phyloP scores from a whole-genome alignment of 2,329 filamentous ascomycete genomes.

The Pezicula neosporulosa region DNA sequence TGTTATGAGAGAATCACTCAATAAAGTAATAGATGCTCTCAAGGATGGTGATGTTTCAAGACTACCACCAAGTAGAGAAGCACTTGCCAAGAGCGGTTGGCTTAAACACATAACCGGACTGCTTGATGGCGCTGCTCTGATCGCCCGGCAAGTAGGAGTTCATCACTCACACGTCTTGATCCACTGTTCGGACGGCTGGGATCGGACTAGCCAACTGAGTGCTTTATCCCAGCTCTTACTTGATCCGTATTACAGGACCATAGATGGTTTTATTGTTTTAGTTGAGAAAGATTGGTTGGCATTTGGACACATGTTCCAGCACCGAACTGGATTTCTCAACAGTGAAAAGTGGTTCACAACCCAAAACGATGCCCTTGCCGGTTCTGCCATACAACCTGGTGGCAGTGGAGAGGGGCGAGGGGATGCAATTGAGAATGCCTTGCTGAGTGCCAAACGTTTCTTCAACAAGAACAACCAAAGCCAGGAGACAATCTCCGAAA shows the following conservation, averaged over 20 bases:
- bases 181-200: constrained; percentile 98
- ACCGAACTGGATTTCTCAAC: constrained; percentile 82
- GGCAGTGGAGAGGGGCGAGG: constrained; percentile 44
- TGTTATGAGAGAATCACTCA: constrained; percentile 90
- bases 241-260: constrained; percentile 90
- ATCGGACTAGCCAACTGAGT: constrained; percentile 91
- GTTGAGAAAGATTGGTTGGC: constrained; percentile 98
- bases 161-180: constrained; percentile 94
- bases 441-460: constrained; percentile 82
- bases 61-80: constrained; percentile 76
- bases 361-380: constrained; percentile 75
- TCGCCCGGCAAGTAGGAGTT: constrained; percentile 83
- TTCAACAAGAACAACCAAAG: constrained; percentile 78
- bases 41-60: constrained; percentile 89
- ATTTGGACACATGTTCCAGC: constrained; percentile 95
- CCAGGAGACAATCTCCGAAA: constrained; percentile 54
- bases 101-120: constrained; percentile 83
- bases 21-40: constrained; percentile 82
- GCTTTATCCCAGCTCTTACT: constrained; percentile 89
- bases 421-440: constrained; percentile 81
- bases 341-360: constrained; percentile 93
- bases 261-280: constrained; percentile 91
- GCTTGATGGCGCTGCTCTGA: constrained; percentile 78
- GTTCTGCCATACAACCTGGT: constrained; percentile 57
- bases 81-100: constrained; percentile 83